Evolutionary conservation across 148 eudicot species (phyloP), one percentile per base, ranked within the genome.

Genomic region (Selenicereus undatus): DNA sequence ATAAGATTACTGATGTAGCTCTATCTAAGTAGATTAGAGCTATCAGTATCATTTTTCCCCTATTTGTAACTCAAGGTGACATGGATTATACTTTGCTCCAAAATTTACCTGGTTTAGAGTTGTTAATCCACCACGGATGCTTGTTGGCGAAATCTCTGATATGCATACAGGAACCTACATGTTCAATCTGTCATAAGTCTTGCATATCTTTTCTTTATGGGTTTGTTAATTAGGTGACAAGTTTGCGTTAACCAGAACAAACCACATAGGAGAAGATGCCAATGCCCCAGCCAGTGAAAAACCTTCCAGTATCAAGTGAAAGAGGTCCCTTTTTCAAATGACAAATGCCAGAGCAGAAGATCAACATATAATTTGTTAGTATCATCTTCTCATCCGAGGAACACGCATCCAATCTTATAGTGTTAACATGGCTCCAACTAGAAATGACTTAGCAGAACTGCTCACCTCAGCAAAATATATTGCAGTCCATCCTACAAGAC

Each of bases 191-290:
- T 30, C 62, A 58, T 78, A 62, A 27, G 50, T 45, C 20, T 20
- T 17, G 64, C 66, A 82, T 54, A 29, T 48, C 1, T 78, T 65
- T 24, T 24, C 22, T 21, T 42, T 0, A 17, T 29, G 22, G 30
- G 18, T 12, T 43, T 11, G 60, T 70, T 16, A 60, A 70, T 35
- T 45, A 11, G 13, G 16, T 3, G 58, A 27, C 22, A 8, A 51
- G 36, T 7, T 29, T 27, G 36, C 24, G 62, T 30, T 50, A 79
- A 71, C 26, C 30, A 29, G 73, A 48, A 81, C 76, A 52, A 87
- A 92, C 96, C 90, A 92, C 93, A 81, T 88, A 92, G 35, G 96
- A 92, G 82, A 90, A 87, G 68, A 87, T 88, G 82, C 96, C 96
- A 88, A 90, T 92, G 79, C 93, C 96, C 75, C 88, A 89, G 80